Percentiles rank a stretch among this genome's conserved stretches.
Conservation (phyloP, 306 rosid genomes). For the Ammopiptanthus mongolicus region DNA sequence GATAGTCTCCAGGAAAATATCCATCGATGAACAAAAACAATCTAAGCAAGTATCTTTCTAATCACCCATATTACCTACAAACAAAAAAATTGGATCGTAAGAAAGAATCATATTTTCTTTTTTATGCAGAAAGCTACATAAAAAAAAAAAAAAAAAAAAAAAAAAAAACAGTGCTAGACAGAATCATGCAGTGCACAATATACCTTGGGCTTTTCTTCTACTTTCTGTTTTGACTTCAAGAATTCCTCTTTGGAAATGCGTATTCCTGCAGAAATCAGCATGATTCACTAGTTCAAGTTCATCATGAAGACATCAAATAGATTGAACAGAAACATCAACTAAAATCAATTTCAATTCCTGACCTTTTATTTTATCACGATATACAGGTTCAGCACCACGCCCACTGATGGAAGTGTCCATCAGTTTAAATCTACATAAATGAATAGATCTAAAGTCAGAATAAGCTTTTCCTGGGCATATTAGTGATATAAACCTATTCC, state of each 20-base stretch:
- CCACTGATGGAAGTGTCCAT: slow-evolving; percentile 77
- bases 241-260: slow-evolving; percentile 68
- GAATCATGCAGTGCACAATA: slow-evolving; percentile 9
- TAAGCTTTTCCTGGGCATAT: background rate
- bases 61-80: slow-evolving; percentile 7
- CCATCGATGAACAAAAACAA: background rate
- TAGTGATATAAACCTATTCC: background rate
- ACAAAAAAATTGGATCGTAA: background rate
- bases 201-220: slow-evolving; percentile 89
- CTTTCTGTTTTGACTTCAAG: slow-evolving; percentile 62
- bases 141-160: slow-evolving; percentile 5
- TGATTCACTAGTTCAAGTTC: slow-evolving; percentile 3
- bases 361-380: slow-evolving; percentile 86
- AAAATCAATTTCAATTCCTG: slow-evolving; percentile 15
- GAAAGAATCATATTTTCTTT: background rate
- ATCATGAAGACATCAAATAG: slow-evolving; percentile 11
- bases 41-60: background rate
- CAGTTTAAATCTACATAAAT: slow-evolving; percentile 57
- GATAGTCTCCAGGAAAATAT: slow-evolving; percentile 1
- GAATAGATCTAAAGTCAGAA: background rate
- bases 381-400: slow-evolving; percentile 63
- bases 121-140: slow-evolving; percentile 6
- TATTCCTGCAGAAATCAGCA: slow-evolving; percentile 44
- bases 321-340: slow-evolving; percentile 8
- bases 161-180: too few species aligned